Conservation (phyloP, 2,329 filamentous ascomycete species). For the Sporothrix phasma region DNA sequence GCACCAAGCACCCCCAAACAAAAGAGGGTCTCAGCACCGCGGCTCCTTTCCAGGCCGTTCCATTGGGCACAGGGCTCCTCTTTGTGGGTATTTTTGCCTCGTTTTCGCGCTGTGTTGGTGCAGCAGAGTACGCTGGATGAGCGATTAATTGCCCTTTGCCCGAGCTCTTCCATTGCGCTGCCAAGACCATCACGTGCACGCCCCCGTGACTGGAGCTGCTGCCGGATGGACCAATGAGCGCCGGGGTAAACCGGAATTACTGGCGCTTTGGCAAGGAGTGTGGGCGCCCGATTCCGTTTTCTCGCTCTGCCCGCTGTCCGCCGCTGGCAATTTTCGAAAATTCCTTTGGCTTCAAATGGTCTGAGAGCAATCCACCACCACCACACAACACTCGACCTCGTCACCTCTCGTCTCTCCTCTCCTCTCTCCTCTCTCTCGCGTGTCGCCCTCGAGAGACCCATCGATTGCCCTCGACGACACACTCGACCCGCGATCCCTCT, state of each 20-base stretch:
- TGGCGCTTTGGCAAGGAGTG: background rate
- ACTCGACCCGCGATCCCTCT: background rate
- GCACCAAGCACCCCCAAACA: background rate
- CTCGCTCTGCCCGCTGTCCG: conserved; percentile 15
- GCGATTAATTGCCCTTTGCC: conserved; percentile 19
- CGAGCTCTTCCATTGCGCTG: background rate
- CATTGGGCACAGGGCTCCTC: background rate
- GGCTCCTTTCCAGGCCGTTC: background rate
- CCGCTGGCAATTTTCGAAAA: conserved; percentile 15
- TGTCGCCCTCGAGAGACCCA: background rate
- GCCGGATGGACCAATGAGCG: conserved; percentile 21
- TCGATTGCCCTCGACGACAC: background rate
- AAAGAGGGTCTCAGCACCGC: background rate
- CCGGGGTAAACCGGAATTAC: conserved; percentile 22
- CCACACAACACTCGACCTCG: background rate
- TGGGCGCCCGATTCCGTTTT: conserved; percentile 7
- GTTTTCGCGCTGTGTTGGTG: background rate
- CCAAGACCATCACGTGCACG: conserved; percentile 9
- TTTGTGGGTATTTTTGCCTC: background rate
- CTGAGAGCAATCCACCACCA: conserved; percentile 17
- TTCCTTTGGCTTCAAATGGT: conserved; percentile 17
- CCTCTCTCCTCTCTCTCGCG: background rate
- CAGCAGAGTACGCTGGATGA: conserved; percentile 5
- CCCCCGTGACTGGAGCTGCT: conserved; percentile 10
- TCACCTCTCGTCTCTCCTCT: background rate